phyloP scores from a whole-genome alignment of 305 asterid species.

The Ajuga reptans region DNA sequence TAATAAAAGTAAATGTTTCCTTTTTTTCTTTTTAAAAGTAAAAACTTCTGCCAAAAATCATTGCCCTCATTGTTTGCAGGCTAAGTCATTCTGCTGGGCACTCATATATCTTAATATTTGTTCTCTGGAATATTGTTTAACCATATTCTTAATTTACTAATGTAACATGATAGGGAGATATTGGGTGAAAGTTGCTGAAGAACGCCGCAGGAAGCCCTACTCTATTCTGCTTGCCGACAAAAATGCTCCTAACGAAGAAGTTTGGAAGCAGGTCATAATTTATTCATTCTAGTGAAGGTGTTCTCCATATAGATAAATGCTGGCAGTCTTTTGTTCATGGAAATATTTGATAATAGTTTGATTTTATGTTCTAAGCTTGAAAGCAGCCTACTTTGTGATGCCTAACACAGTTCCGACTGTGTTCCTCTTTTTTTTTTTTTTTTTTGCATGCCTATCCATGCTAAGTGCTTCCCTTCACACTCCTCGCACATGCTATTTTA shows the following conservation, averaged over 20 bases:
- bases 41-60: background rate
- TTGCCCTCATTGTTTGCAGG: background rate
- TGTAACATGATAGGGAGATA: constrained; percentile 50
- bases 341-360: background rate
- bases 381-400: constrained; percentile 12
- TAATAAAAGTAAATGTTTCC: too few species aligned
- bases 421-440: background rate
- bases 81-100: constrained; percentile 4
- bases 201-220: constrained; percentile 67
- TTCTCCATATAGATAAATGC: background rate
- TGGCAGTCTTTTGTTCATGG: constrained; percentile 8
- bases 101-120: background rate
- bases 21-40: too few species aligned
- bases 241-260: constrained; percentile 97
- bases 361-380: background rate
- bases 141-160: constrained; percentile 17
- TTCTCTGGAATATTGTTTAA: background rate
- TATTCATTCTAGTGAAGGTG: background rate
- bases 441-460: background rate
- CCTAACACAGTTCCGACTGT: background rate
- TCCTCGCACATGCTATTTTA: background rate
- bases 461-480: background rate
- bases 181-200: constrained; percentile 82
- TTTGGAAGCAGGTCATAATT: constrained; percentile 93
- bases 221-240: constrained; percentile 94